These are phyloP conservation scores for Lobosporangium transversale DNA, from an alignment of 192 early-diverging fungal species.

Conservation along the genomic window DNA sequence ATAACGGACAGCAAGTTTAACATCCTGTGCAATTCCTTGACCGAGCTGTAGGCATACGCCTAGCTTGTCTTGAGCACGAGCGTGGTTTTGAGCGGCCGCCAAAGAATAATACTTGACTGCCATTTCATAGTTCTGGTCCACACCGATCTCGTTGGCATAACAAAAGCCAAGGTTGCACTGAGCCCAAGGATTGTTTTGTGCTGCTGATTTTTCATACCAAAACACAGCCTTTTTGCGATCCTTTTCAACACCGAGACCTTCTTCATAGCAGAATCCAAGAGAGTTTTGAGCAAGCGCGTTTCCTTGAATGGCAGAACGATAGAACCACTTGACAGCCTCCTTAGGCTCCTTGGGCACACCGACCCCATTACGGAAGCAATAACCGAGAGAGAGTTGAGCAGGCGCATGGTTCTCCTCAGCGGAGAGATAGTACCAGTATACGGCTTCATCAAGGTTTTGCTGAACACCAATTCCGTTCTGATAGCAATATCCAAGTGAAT, in stretches of 20 bases:
- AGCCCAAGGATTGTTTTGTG: slow-evolving; percentile 81
- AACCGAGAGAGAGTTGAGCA: slow-evolving; percentile 66
- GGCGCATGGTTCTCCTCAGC: slow-evolving; percentile 66
- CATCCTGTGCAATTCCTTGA: slow-evolving; percentile 56
- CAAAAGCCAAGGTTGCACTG: slow-evolving; percentile 88
- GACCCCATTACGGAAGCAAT: slow-evolving; percentile 70
- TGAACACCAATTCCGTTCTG: slow-evolving; percentile 67
- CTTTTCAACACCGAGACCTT: slow-evolving; percentile 75
- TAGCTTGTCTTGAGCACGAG: slow-evolving; percentile 65
- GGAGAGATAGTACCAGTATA: slow-evolving; percentile 65
- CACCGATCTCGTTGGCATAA: slow-evolving; percentile 80
- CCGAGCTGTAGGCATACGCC: slow-evolving; percentile 65
- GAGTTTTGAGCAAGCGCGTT: slow-evolving; percentile 84
- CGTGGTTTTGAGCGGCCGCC: slow-evolving; percentile 68
- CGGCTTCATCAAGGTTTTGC: slow-evolving; percentile 60
- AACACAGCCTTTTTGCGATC: slow-evolving; percentile 66
- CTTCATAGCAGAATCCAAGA: slow-evolving; percentile 84
- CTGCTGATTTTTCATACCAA: slow-evolving; percentile 74
- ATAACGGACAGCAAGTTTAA: slow-evolving; percentile 63
- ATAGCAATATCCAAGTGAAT: slow-evolving; percentile 68
- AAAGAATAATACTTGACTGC: slow-evolving; percentile 66
- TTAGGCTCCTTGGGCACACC: slow-evolving; percentile 67
- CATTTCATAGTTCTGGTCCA: slow-evolving; percentile 57
- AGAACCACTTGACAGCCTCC: slow-evolving; percentile 71
- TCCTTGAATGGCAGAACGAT: slow-evolving; percentile 70